Evolutionary conservation across 2,329 filamentous ascomycete genomes (phyloP).

Genomic region (Lomentospora prolificans): DNA sequence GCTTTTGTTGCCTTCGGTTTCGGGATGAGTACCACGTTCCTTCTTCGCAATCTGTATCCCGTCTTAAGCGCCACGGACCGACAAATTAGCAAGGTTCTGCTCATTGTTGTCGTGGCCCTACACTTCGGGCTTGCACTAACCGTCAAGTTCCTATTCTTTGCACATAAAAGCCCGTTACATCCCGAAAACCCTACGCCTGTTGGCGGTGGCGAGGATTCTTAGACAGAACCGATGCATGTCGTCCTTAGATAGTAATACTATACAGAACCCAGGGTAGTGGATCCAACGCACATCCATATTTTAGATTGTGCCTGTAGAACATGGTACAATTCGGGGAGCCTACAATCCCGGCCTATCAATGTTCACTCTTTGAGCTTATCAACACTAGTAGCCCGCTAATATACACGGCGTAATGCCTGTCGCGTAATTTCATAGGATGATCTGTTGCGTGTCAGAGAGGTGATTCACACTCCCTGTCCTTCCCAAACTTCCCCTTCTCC

Average conservation of each 20-base stretch:
- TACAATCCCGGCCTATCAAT: no score
- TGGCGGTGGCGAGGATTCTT: not conserved
- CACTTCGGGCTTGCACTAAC: constrained; percentile 86
- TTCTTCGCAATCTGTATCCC: constrained; percentile 80
- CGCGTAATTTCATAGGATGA: no score
- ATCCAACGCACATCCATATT: no score
- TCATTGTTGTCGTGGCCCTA: constrained; percentile 73
- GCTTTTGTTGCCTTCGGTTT: constrained; percentile 84
- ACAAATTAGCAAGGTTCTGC: constrained; percentile 78
- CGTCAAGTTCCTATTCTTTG: constrained; percentile 97
- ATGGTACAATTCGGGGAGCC: no score
- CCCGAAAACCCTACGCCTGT: constrained; percentile 3
- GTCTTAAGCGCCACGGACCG: constrained; percentile 87
- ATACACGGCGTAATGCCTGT: no score
- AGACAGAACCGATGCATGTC: not conserved
- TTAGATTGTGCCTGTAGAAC: no score
- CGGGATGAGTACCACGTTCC: constrained; percentile 69
- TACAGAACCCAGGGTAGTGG: not conserved
- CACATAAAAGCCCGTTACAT: constrained; percentile 53
- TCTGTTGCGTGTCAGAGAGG: no score
- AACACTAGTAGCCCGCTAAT: no score
- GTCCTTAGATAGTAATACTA: not conserved
- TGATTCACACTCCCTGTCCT: no score
- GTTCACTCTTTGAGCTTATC: no score
- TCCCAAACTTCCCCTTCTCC: not conserved